These are phyloP conservation scores for Golubevia pallescens DNA, from an alignment of 1,284 basidiomycete species.

Conservation along the genomic window DNA sequence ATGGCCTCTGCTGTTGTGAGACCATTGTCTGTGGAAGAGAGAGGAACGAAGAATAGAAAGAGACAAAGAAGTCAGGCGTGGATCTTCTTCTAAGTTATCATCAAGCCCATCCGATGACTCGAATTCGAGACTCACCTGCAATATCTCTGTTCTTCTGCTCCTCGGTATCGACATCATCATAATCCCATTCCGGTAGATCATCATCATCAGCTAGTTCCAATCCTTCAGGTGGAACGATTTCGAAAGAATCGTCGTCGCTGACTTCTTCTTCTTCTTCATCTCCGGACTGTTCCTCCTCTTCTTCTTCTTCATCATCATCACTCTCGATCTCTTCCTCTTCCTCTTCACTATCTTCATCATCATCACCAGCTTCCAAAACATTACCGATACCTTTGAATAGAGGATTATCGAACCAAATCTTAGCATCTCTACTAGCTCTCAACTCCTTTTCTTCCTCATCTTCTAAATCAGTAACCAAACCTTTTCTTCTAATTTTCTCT, in stretches of 20 bases:
- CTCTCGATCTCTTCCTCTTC: slow-evolving; percentile 53
- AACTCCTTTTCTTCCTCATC: slow-evolving; percentile 26
- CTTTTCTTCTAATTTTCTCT: slow-evolving; percentile 45
- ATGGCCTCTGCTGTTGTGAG: slow-evolving; percentile 89
- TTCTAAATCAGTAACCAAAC: slow-evolving; percentile 30
- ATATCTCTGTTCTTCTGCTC: too few relatives aligned
- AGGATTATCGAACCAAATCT: slow-evolving; percentile 94
- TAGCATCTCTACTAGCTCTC: slow-evolving; percentile 67
- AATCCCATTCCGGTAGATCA: too few relatives aligned
- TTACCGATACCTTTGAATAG: slow-evolving; percentile 80
- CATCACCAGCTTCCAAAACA: slow-evolving; percentile 69
- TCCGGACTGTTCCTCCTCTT: slow-evolving; percentile 32
- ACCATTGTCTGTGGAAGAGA: slow-evolving; percentile 73
- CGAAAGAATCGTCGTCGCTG: slow-evolving; percentile 41
- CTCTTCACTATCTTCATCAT: slow-evolving; percentile 67
- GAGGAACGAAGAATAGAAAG: slow-evolving; percentile 12
- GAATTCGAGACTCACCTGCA: too few relatives aligned
- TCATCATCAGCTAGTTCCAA: background rate
- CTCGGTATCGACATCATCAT: too few relatives aligned
- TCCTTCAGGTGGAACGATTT: slow-evolving; percentile 43
- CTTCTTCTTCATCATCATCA: slow-evolving; percentile 58
- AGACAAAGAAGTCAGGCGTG: background rate
- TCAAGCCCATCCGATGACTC: slow-evolving; percentile 1
- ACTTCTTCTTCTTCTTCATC: slow-evolving; percentile 63
- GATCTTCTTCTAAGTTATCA: too few relatives aligned